Base-by-base conservation (phyloP, 345 rosid genomes). In the Punica granatum region DNA sequence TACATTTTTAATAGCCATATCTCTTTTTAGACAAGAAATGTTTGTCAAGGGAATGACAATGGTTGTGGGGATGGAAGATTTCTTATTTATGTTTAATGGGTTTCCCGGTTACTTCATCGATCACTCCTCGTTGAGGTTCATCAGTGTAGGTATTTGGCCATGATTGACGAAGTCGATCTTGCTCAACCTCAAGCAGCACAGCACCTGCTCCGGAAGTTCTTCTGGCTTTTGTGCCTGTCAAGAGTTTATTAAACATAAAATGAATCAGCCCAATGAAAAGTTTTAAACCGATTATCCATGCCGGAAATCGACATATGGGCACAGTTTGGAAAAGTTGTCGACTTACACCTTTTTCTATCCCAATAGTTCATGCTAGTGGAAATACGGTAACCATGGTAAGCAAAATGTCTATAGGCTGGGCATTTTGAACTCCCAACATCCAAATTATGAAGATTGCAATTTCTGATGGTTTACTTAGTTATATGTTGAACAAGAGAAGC, bases 221-320 rank as follows among this genome's bases (percentile, higher is more conserved):
- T 90, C 98, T n/a, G 83, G 92, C 72, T 84, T 92, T 44, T 92
- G 98, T 28, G 98, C 97, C 98, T 92, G 83, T 81, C 44, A 30
- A 46, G 60, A 49, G 51, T 62, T 60, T 13, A 23, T 1, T 19
- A 23, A 15, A 49, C 1, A 33, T 12, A 64, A 64, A 18, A 39
- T 58, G 2, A 33, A n/a, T 21, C 28, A 10, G 58, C 23, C 21
- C 30, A n/a, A 7, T 46, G 53, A 19, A 46, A 46, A 61, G 2
- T 32, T 61, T 19, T 11, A 32, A 18, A 33, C 13, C n/a, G 43
- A 65, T 13, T 28, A 39, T 16, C 19, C 28, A 2, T 25, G 67
- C 67, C 36, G 44, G 19, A 32, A 41, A 65, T 31, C n/a, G n/a
- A n/a, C n/a, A n/a, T n/a, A n/a, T 46, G 1, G n/a, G 39, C 36